phyloP scores from a whole-genome alignment of 139 green algal genomes.

The Chlamydomonas schloesseri region DNA sequence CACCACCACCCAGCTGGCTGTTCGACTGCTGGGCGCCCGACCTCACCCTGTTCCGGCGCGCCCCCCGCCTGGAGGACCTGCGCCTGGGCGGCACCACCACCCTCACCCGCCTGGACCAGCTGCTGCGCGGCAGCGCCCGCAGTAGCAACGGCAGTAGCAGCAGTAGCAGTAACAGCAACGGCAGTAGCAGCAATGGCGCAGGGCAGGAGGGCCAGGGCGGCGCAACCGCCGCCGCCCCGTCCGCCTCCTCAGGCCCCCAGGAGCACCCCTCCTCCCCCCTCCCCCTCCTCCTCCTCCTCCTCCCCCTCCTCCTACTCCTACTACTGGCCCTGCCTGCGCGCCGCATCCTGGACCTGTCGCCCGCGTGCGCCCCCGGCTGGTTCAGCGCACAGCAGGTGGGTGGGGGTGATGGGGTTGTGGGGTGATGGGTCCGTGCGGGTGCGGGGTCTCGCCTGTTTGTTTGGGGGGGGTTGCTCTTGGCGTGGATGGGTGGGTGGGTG shows the following conservation, averaged over 20 bases:
- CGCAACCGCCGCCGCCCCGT: too few species aligned
- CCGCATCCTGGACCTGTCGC: constrained; percentile 13
- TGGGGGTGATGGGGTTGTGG: not conserved
- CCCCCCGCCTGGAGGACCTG: constrained; percentile 27
- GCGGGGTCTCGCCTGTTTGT: not conserved
- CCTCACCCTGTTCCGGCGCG: constrained; percentile 24
- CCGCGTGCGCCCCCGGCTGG: constrained; percentile 12
- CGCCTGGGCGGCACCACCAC: constrained; percentile 37
- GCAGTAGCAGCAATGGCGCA: too few species aligned
- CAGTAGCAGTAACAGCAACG: too few species aligned
- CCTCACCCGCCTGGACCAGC: constrained; percentile 20
- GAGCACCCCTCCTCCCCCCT: too few species aligned
- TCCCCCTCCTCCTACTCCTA: too few species aligned
- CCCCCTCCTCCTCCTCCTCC: too few species aligned
- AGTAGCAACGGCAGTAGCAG: too few species aligned
- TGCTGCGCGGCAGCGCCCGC: too few species aligned
- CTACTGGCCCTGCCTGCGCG: not conserved
- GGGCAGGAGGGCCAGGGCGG: too few species aligned
- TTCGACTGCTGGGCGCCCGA: not conserved
- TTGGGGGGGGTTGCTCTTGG: not conserved
- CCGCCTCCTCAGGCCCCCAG: too few species aligned
- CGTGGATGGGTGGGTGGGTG: too few species aligned
- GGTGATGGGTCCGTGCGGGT: not conserved
- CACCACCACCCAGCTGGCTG: too few species aligned
- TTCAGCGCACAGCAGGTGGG: not conserved